Evolutionary conservation across 2,329 filamentous ascomycete species (phyloP), one percentile per base, ranked within the genome.

Genomic region (Ophiostoma perfectum): DNA sequence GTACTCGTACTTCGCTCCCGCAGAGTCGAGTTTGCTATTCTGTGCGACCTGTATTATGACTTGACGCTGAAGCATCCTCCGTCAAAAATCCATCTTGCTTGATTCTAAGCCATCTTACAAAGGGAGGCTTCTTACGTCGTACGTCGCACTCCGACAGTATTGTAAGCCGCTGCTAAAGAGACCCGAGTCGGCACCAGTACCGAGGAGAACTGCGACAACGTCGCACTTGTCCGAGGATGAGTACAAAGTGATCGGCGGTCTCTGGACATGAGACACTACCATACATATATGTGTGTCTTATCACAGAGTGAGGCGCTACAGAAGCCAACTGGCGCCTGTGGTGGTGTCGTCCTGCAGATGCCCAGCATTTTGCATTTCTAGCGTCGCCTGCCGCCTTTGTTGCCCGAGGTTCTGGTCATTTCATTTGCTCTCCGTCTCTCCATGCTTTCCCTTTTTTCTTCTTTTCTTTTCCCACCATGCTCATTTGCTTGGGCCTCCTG

Each of bases 281-380:
- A 27, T 27, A 27, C 27, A 27, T 27, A 27, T 27, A 27, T 27
- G 27, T 27, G 27, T 27, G 27, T 27, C 27, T 27, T 55, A 36
- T 55, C n/a, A 27, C 27, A 27, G 27, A 27, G 27, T 27, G 27
- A 55, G 49, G 49, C 49, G 49, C 49, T 55, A 55, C 49, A 55
- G 49, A 27, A 55, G 49, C 49, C 49, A 55, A 12, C 16, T 52
- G 47, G 47, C 49, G 49, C 18, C 49, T 27, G n/a, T 55, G 27
- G 55, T 60, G 9, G 60, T 67, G 68, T 60, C 58, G 60, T 39
- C 68, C 60, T 69, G 60, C 68, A 65, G 66, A 36, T 36, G 52
- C 44, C 65, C 65, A 62, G 62, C 65, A 44, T 69, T 16, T 62
- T 55, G 62, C 68, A 63, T 41, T 45, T 49, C 58, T 68, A 41